Conservation (phyloP, 2,329 filamentous ascomycete species). For the Ophiocordyceps camponoti-saundersi region DNA sequence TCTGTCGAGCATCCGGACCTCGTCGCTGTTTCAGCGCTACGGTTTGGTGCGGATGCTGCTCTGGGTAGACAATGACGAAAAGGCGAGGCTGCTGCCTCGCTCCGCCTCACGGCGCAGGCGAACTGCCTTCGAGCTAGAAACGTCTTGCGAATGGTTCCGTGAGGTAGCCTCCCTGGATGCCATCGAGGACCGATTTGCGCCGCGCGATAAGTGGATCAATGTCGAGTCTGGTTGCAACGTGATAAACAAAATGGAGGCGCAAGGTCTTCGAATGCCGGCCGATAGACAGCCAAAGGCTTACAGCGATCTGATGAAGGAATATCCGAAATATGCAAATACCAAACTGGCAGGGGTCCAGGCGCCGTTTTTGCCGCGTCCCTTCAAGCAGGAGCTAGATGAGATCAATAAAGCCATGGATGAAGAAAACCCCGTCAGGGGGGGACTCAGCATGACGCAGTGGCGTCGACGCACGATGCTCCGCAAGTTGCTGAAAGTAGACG, state of each 20-base stretch:
- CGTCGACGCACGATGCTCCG: conserved; percentile 1
- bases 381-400: conserved; percentile 22
- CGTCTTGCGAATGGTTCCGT: conserved; percentile 39
- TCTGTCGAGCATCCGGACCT: conserved; percentile 36
- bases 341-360: conserved; percentile 12
- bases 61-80: conserved; percentile 49
- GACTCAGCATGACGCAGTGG: neutral
- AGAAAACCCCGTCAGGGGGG: neutral
- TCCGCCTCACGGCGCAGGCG: conserved; percentile 37
- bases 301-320: conserved; percentile 7
- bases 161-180: conserved; percentile 34
- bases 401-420: conserved; percentile 11
- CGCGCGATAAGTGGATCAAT: conserved; percentile 31
- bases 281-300: conserved; percentile 21
- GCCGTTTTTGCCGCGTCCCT: conserved; percentile 19
- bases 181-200: conserved; percentile 10
- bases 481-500: conserved; percentile 11
- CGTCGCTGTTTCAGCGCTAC: conserved; percentile 52
- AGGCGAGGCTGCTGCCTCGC: conserved; percentile 41
- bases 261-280: conserved; percentile 23
- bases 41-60: conserved; percentile 67
- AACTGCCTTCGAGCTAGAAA: conserved; percentile 39
- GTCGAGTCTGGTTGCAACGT: conserved; percentile 22
- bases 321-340: conserved; percentile 5
- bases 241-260: conserved; percentile 27